Base-by-base conservation (phyloP, 768 basidiomycete species). In the Serendipita indica region DNA sequence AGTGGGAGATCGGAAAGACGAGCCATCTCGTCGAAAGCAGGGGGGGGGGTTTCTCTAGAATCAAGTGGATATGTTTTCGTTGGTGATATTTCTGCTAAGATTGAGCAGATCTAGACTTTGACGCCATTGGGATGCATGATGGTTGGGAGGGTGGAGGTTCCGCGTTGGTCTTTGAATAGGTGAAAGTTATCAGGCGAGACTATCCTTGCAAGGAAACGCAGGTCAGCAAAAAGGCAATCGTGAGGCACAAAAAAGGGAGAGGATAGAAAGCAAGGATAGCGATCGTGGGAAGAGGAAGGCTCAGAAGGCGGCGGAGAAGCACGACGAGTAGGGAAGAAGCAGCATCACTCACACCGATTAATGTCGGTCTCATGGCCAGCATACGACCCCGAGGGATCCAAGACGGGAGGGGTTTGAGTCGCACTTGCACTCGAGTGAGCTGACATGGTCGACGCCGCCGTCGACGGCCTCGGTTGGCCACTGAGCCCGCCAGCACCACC, bases 291-390 rank as follows among this genome's bases (percentile, higher is more conserved):
- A 54, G 32, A 16, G 32, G 49, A 54, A 54, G 41, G 18, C 18
- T 43, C 27, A 18, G 41, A 43, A 43, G 18, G 41, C 18, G 41
- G 27, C 18, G 27, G n/a, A 43, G 41, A 43, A 43, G 41, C 41
- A 43, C 7, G 27, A 43, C 41, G 35, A 37, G 35, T 10, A 37
- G n/a, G n/a, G n/a, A 54, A 28, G 30, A 54, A 54, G 30, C 20
- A 54, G 10, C 20, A n/a, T 54, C 49, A 54, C 49, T 54, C 49
- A 54, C 49, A 54, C 49, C 49, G 49, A 54, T 54, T 54, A 54
- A 54, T 54, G 7, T 54, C 49, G n/a, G 22, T 54, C 32, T 54
- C 49, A 33, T 54, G 49, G 25, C 30, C 30, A 30, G 49, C n/a
- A 18, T 22, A 54, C n/a, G 49, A 27, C n/a, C n/a, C n/a, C n/a